A percentile compares a stretch with the other conserved stretches of the same genome.
These are phyloP conservation scores for Candida boidinii DNA, from an alignment of 805 yeast genomes.

Conservation along the genomic window DNA sequence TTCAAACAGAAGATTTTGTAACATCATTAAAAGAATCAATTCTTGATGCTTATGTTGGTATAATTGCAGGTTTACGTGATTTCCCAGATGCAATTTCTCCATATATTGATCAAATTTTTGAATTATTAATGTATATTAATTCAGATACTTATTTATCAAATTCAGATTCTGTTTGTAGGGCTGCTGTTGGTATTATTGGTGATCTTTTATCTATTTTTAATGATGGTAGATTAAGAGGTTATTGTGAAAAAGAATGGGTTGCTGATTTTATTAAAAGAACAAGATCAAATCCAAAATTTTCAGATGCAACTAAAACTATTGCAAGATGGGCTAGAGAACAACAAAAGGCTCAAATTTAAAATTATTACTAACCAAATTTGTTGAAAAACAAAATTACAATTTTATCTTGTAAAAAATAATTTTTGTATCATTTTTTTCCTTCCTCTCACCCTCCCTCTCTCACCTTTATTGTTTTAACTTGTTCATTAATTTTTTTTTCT, in stretches of 20 bases:
- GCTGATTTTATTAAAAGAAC: conserved; percentile 67
- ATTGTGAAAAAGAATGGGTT: conserved; percentile 71
- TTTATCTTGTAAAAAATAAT: background rate
- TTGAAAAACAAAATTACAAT: background rate
- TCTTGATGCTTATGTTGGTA: conserved; percentile 93
- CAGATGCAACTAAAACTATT: conserved; percentile 71
- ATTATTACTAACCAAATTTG: background rate
- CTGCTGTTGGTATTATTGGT: conserved; percentile 87
- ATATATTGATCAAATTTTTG: conserved; percentile 62
- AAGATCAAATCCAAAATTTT: conserved; percentile 52
- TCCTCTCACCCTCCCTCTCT: conserved; percentile 5
- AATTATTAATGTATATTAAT: conserved; percentile 53
- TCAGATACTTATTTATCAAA: conserved; percentile 50
- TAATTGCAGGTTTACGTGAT: conserved; percentile 80
- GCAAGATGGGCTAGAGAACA: conserved; percentile 97
- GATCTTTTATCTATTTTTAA: conserved; percentile 86
- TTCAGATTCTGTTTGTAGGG: conserved; percentile 66
- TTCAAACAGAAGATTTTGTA: conserved; percentile 73
- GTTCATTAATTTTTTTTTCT: background rate
- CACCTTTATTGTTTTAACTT: background rate
- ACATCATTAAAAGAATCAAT: conserved; percentile 73
- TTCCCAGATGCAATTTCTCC: conserved; percentile 57
- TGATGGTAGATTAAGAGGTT: conserved; percentile 61
- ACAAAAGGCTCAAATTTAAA: conserved; percentile 32
- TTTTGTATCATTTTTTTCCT: too few relatives aligned